Evolutionary conservation across 108 stramenopile species (phyloP), one percentile per base, ranked within the genome.

Genomic region (Fistulifera solaris): DNA sequence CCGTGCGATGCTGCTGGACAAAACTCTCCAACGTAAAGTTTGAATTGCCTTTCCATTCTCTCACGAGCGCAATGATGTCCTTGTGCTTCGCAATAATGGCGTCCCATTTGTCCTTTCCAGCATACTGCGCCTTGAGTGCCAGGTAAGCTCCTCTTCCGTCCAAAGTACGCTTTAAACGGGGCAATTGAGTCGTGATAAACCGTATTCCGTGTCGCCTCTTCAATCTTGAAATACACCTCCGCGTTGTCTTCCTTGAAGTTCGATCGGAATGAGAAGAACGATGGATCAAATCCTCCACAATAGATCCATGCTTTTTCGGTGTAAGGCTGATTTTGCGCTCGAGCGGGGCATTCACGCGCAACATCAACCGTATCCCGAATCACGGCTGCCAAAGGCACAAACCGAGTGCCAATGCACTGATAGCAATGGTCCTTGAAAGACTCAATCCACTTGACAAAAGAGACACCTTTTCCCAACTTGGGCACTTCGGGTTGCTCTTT

Each of bases 21-120:
- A 50, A 50, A 27, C 25, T 49, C 24, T 60, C 59, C 47, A 60
- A 53, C 1, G 26, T 1, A 53, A 27, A 35, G 31, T 35, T 35
- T 8, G 31, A 35, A 3, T 3, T 6, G 8, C 31, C 31, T 8
- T 35, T 35, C 31, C 31, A 35, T 8, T 6, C 31, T 35, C 31
- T 3, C 8, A 8, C 8, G 31, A 6, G 31, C n/a, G n/a, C n/a
- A 35, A 35, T 35, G 0, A 58, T 27, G 16, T 40, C 38, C 8
- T 56, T 48, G 14, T 21, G 12, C 12, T 18, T 13, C 40, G 48
- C 50, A 24, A 50, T n/a, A 22, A 22, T 13, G 35, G 47, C 49
- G 14, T 51, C 22, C 67, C 67, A 68, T 31, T 63, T 57, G 25
- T 68, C 67, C 31, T 57, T 25, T 13, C 67, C 67, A 19, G 67